Evolutionary conservation across 2,329 filamentous ascomycete species (phyloP), one percentile per base, ranked within the genome.

Genomic region (Penicillium hordei): DNA sequence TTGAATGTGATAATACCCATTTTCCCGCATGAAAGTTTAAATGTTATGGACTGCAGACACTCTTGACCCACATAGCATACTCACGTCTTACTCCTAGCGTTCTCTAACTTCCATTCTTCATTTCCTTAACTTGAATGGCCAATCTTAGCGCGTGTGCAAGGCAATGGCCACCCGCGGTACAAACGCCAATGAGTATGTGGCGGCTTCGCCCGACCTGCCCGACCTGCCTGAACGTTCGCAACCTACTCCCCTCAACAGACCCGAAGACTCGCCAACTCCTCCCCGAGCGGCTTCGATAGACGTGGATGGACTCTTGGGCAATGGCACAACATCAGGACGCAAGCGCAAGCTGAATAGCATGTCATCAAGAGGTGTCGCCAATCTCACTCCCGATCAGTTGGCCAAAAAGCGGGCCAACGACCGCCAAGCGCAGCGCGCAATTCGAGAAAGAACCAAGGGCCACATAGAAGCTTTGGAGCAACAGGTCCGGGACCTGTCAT

Each of bases 341-440:
- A 77, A 77, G 65, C 75, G 78, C 67, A 81, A 79, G 65, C 63
- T 76, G 54, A 70, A 72, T 40, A 74, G 67, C 57, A 63, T 72
- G 25, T 74, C 75, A 45, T 79, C 89, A 58, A 86, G 91, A 65
- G 92, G 90, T 62, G 92, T 96, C 55, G 91, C 91, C 62, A 93
- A 90, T 69, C 82, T 96, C 71, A 95, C 91, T 12, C 89, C 91
- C 6, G 89, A 93, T 60, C 93, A 96, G 76, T 84, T 96, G 58
- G 90, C 89, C 31, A 89, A 92, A 75, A 97, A 96, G 80, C 84
- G 93, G 63, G 90, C 91, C 69, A 96, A 96, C 83, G 91, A 95
- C 72, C 87, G 91, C 57, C 90, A 95, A 74, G 91, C 91, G 31
- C 91, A 96, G 73, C 84, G 91, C 48, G 90, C 90, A 39, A 94